These are phyloP conservation scores for Schizophyllum commune DNA, from an alignment of 1,284 basidiomycete genomes.

Conservation along the genomic window DNA sequence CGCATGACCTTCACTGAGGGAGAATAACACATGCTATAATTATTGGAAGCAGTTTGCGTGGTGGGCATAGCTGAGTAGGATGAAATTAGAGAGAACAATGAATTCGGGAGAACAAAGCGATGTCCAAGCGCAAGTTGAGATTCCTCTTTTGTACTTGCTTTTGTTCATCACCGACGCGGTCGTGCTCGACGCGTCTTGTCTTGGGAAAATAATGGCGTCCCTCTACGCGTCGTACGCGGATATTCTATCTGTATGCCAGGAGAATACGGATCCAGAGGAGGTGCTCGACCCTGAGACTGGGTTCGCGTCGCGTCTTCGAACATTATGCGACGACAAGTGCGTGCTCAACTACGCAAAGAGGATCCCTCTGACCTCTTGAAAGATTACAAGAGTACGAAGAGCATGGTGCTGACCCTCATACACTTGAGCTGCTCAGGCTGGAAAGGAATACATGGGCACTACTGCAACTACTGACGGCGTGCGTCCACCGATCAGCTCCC, in stretches of 20 bases:
- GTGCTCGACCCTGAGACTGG: conserved; percentile 59
- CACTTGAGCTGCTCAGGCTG: conserved; percentile 55
- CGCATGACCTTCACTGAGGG: not conserved
- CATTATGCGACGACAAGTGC: conserved; percentile 60
- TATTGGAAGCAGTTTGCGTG: not conserved
- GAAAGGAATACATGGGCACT: conserved; percentile 81
- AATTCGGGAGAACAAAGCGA: not conserved
- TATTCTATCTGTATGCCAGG: conserved; percentile 51
- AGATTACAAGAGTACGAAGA: conserved; percentile 37
- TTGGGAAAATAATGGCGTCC: conserved; percentile 18
- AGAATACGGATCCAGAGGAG: conserved; percentile 48
- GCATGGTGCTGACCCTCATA: conserved; percentile 33
- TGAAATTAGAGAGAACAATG: too few species aligned
- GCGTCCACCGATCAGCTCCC: conserved; percentile 12
- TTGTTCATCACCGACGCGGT: not conserved
- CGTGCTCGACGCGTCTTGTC: not conserved
- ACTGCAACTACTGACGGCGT: conserved; percentile 69
- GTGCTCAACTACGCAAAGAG: conserved; percentile 16
- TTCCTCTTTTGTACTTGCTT: not conserved
- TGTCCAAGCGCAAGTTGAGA: not conserved
- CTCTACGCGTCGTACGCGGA: conserved; percentile 59
- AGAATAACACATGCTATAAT: not conserved
- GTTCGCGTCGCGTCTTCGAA: conserved; percentile 58
- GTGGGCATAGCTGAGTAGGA: too few species aligned
- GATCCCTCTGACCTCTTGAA: conserved; percentile 33